Conservation (phyloP, 306 rosid species). For the Gleditsia sinensis region DNA sequence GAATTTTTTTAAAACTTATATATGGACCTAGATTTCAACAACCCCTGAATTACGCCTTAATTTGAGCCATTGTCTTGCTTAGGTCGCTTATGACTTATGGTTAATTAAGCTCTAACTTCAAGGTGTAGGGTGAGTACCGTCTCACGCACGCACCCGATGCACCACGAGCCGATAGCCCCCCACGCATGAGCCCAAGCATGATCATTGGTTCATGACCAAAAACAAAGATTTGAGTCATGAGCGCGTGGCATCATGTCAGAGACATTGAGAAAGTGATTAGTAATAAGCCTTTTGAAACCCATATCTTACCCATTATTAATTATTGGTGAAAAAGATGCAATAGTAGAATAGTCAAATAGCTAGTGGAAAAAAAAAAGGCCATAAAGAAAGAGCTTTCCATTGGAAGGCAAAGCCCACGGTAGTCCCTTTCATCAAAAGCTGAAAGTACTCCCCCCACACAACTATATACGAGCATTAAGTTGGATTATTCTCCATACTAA, state of each 20-base stretch:
- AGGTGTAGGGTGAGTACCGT: conserved; percentile 35
- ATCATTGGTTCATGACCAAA: conserved; percentile 26
- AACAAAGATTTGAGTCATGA: conserved; percentile 2
- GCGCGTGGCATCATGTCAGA: conserved; percentile 20
- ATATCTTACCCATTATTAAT: conserved; percentile 22
- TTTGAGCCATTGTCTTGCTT: conserved; percentile 58
- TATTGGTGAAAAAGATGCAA: conserved; percentile 41
- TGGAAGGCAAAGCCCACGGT: conserved; percentile 48
- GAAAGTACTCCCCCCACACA: conserved; percentile 33
- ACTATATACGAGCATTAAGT: conserved; percentile 37
- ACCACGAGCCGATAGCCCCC: conserved; percentile 31
- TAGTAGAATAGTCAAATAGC: conserved; percentile 35
- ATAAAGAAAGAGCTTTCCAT: conserved; percentile 35
- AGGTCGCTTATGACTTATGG: conserved; percentile 40
- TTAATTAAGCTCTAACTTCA: conserved; percentile 42
- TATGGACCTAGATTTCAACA: conserved; percentile 60
- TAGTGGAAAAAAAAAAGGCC: conserved; percentile 2
- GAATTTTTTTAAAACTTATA: background rate
- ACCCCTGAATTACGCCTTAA: conserved; percentile 83
- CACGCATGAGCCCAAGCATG: conserved; percentile 22
- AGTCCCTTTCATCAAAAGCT: conserved; percentile 58
- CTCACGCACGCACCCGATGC: conserved; percentile 36
- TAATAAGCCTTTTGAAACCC: background rate
- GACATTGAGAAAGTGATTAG: conserved; percentile 22
- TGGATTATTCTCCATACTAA: conserved; percentile 49